Conservation (phyloP, 768 basidiomycete genomes). For the Tylopilus rubrobrunneus region DNA sequence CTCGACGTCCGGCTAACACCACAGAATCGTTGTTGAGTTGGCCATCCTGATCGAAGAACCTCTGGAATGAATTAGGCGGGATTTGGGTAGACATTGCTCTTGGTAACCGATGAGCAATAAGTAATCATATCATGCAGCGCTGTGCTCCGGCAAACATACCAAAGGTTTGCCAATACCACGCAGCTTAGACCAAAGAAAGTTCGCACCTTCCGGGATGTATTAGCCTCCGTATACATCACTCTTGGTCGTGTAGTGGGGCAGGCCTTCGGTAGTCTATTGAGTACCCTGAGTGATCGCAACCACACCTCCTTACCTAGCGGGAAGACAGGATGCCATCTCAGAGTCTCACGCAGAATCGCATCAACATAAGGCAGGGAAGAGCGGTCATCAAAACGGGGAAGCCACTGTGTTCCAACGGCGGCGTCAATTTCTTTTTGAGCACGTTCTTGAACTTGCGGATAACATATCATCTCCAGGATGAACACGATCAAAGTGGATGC, state of each 20-base stretch:
- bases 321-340: slow-evolving; percentile 33
- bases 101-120: slow-evolving; percentile 2
- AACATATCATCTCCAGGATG: slow-evolving; percentile 32
- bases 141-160: slow-evolving; percentile 13
- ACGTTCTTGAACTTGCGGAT: slow-evolving; percentile 33
- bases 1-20: slow-evolving; percentile 24
- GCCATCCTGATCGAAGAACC: slow-evolving; percentile 24
- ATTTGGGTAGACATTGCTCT: slow-evolving; percentile 30
- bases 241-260: slow-evolving; percentile 26
- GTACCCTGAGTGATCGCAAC: neutral
- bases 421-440: slow-evolving; percentile 34
- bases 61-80: slow-evolving; percentile 26
- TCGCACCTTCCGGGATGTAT: slow-evolving; percentile 26
- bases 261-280: slow-evolving; percentile 14
- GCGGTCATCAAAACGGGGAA: slow-evolving; percentile 28
- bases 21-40: slow-evolving; percentile 23
- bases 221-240: slow-evolving; percentile 25
- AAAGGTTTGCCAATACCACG: slow-evolving; percentile 29
- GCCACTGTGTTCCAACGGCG: slow-evolving; percentile 24
- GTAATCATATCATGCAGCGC: neutral
- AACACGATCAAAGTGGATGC: slow-evolving; percentile 31
- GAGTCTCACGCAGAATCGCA: slow-evolving; percentile 33
- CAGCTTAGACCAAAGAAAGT: slow-evolving; percentile 17
- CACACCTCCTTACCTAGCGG: slow-evolving; percentile 18
- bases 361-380: slow-evolving; percentile 29